Conservation (phyloP, 352 stramenopile genomes). For the Phytophthora constricta region DNA sequence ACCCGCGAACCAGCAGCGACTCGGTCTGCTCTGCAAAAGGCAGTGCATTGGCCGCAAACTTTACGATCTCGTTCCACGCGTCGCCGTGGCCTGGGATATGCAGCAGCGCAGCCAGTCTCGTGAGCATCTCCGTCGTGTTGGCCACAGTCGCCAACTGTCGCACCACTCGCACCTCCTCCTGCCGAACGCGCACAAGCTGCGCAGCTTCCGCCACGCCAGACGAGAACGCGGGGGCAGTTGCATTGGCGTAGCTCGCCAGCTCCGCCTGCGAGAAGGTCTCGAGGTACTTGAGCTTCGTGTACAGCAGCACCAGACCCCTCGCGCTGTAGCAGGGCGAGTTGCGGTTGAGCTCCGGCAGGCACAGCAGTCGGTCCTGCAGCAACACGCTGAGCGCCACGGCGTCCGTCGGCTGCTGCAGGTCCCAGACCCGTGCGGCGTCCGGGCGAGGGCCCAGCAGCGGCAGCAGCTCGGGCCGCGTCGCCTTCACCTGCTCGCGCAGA, state of each 20-base stretch:
- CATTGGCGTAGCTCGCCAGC: conserved; percentile 63
- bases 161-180: conserved; percentile 73
- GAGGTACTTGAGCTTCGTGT: conserved; percentile 87
- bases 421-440: conserved; percentile 21
- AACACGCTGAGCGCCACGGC: conserved; percentile 68
- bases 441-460: conserved; percentile 46
- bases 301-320: conserved; percentile 79
- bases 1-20: conserved; percentile 82
- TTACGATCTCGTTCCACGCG: conserved; percentile 78
- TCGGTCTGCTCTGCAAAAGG: conserved; percentile 88
- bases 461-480: conserved; percentile 61
- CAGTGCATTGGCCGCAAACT: conserved; percentile 76
- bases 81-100: conserved; percentile 78
- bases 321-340: conserved; percentile 85
- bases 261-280: conserved; percentile 70
- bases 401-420: conserved; percentile 58
- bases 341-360: conserved; percentile 78
- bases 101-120: conserved; percentile 65
- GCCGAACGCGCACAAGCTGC: conserved; percentile 14
- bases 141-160: conserved; percentile 64
- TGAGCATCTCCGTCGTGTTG: conserved; percentile 68
- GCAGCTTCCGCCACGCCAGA: conserved; percentile 3
- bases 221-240: not conserved
- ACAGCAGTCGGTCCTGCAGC: conserved; percentile 77
- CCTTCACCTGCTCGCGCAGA: conserved; percentile 52